These are phyloP conservation scores for Camellia japonica DNA, from an alignment of 148 eudicot genomes.

Conservation along the genomic window DNA sequence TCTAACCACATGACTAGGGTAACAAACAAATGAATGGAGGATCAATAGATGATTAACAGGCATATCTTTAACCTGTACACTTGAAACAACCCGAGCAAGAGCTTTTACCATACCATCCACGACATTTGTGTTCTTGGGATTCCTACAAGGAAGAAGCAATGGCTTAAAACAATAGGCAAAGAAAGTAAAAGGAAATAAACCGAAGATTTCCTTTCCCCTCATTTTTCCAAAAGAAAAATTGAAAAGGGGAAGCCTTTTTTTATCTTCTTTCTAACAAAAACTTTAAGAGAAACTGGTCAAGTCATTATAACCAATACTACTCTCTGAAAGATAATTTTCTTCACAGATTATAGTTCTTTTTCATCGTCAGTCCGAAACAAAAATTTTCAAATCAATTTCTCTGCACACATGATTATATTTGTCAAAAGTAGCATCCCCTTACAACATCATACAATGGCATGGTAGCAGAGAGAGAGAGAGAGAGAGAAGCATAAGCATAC, in stretches of 20 bases:
- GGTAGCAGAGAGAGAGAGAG: background rate
- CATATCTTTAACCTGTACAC: slow-evolving; percentile 68
- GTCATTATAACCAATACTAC: background rate
- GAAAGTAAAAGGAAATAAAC: background rate
- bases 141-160: slow-evolving; percentile 47
- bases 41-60: slow-evolving; percentile 4
- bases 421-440: background rate
- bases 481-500: background rate
- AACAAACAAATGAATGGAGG: background rate
- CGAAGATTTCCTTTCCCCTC: background rate
- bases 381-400: background rate
- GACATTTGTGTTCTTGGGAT: slow-evolving; percentile 89
- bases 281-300: background rate
- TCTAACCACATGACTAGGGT: background rate
- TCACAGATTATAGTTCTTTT: background rate
- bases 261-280: background rate
- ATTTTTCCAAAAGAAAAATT: background rate
- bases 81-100: slow-evolving; percentile 92
- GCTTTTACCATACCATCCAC: slow-evolving; percentile 97
- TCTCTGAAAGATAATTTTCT: no score
- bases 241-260: background rate
- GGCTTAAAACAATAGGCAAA: background rate
- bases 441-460: background rate
- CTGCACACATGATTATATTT: background rate
- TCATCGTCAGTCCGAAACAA: background rate